These are phyloP conservation scores for Aegilops bicornis DNA, from an alignment of 176 grass and related monocot species.

Conservation along the genomic window DNA sequence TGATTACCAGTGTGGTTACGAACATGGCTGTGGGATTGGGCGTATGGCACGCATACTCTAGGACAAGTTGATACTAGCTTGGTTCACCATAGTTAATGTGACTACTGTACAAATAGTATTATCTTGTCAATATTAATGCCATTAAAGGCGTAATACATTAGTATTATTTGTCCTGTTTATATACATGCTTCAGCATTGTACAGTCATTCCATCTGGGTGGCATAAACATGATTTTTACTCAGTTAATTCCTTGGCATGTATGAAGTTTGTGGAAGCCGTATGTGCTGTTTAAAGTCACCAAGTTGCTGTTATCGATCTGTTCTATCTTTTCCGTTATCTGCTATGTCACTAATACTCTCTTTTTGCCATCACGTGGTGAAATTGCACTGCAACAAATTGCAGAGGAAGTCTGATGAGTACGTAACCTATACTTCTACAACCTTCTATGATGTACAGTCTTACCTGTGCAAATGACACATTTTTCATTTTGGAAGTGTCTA, in stretches of 20 bases:
- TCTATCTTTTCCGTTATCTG: conserved; percentile 25
- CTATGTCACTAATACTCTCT: conserved; percentile 43
- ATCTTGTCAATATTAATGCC: background rate
- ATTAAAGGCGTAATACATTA: background rate
- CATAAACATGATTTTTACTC: conserved; percentile 15
- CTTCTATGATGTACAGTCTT: conserved; percentile 17
- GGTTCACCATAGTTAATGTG: conserved; percentile 4
- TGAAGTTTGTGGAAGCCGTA: conserved; percentile 8
- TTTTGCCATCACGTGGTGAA: conserved; percentile 40
- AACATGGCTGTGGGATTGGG: no score
- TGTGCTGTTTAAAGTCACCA: background rate
- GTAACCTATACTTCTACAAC: conserved; percentile 39
- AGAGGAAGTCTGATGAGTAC: conserved; percentile 99
- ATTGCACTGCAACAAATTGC: conserved; percentile 43
- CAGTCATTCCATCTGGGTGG: background rate
- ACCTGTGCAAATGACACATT: background rate
- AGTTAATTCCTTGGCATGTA: conserved; percentile 10
- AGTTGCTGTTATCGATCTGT: background rate
- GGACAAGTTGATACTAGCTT: background rate
- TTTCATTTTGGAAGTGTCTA: conserved; percentile 2
- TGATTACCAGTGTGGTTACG: no score
- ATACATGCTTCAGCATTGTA: conserved; percentile 3
- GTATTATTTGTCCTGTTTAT: conserved; percentile 2
- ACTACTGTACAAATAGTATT: background rate
- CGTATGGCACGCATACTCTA: background rate